Evolutionary conservation across 192 early-diverging fungal genomes (phyloP).

Genomic region (Rhizophagus prolifer): DNA sequence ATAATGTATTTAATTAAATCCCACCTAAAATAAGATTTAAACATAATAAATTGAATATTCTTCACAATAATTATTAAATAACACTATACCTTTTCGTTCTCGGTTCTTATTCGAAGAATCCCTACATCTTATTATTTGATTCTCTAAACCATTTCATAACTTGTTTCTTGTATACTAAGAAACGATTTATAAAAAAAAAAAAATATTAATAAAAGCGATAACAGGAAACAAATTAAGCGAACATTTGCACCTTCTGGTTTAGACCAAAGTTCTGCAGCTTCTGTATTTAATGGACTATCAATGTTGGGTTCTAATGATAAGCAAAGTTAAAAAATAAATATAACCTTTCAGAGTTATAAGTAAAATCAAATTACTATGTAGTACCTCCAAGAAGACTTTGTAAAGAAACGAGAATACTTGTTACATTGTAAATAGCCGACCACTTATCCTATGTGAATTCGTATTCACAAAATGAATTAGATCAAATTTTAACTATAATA

Average conservation of each 20-base stretch:
- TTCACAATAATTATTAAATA: neutral
- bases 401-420: neutral
- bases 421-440: neutral
- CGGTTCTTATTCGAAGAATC: neutral
- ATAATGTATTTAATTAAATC: neutral
- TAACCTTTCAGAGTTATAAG: too few species aligned
- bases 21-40: neutral
- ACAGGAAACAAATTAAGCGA: neutral
- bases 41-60: neutral
- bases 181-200: neutral
- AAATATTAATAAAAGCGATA: neutral
- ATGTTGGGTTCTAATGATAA: neutral
- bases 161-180: neutral
- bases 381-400: neutral
- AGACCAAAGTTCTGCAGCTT: neutral
- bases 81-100: neutral
- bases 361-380: neutral
- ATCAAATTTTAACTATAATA: too few species aligned
- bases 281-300: neutral
- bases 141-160: neutral
- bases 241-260: neutral
- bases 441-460: neutral
- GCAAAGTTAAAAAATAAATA: too few species aligned
- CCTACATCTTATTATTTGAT: neutral
- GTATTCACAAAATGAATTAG: neutral